phyloP scores from a whole-genome alignment of 495 filamentous ascomycete species.

The Massariosphaeria phaeospora region DNA sequence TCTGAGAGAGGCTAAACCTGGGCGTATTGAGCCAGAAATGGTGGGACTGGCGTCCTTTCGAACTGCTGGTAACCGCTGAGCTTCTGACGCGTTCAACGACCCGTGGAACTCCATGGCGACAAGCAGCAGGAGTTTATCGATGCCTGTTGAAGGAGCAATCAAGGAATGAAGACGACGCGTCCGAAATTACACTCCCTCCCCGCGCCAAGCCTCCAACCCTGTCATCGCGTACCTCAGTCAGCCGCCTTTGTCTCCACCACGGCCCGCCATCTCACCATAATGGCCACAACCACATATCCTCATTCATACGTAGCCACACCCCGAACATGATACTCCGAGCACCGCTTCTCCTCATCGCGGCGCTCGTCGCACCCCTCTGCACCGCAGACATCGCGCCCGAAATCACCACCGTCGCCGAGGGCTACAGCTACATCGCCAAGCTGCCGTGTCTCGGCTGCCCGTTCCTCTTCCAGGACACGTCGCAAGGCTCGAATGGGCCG shows the following conservation, averaged over 20 bases:
- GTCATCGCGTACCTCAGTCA: not conserved
- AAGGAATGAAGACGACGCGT: not conserved
- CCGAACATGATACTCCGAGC: constrained; percentile 8
- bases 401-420: constrained; percentile 17
- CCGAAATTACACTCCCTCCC: not conserved
- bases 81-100: no score
- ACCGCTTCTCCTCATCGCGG: not conserved
- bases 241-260: not conserved
- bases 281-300: not conserved
- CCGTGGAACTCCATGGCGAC: no score
- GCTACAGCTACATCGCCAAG: constrained; percentile 15
- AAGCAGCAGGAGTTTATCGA: no score
- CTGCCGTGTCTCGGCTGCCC: constrained; percentile 19
- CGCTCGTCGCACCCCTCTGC: not conserved
- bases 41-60: no score
- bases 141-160: not conserved
- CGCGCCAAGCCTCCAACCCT: not conserved
- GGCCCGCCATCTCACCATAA: not conserved
- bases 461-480: constrained; percentile 22
- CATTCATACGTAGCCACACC: not conserved
- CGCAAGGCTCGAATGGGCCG: constrained; percentile 11
- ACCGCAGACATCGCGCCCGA: constrained; percentile 16
- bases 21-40: no score
- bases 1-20: no score
- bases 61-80: no score